These are phyloP conservation scores for Ascochyta fabae DNA, from an alignment of 2,329 filamentous ascomycete species.

Conservation along the genomic window DNA sequence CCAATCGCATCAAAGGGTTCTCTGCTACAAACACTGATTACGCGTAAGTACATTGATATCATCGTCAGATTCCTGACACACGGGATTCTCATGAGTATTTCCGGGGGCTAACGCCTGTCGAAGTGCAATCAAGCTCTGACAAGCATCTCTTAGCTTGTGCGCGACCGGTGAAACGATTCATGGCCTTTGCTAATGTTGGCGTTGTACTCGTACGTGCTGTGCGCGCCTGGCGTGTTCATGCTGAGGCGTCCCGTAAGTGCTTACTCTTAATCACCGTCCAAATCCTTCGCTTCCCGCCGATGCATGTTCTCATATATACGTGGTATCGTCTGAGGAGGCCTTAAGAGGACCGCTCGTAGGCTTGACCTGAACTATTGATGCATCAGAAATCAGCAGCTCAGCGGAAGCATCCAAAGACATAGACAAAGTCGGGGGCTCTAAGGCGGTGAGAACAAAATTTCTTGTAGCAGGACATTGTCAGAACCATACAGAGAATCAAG, in stretches of 20 bases:
- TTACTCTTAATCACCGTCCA: neutral
- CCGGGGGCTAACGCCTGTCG: neutral
- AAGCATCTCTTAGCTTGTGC: slow-evolving; percentile 2
- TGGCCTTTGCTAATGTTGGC: neutral
- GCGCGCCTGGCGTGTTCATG: neutral
- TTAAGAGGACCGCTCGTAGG: neutral
- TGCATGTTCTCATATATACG: neutral
- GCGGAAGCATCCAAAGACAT: neutral
- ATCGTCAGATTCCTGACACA: too few relatives aligned
- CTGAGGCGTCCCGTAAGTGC: neutral
- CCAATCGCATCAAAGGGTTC: slow-evolving; percentile 6
- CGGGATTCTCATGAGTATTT: neutral
- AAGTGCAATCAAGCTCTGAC: slow-evolving; percentile 6
- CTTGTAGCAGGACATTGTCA: neutral
- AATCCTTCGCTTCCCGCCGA: neutral
- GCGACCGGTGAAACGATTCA: neutral
- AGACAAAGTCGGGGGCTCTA: neutral
- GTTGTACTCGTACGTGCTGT: neutral
- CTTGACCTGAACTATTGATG: neutral
- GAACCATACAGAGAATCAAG: neutral
- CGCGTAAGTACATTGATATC: too few relatives aligned
- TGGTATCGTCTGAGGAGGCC: neutral
- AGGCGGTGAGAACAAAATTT: neutral
- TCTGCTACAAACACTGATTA: too few relatives aligned
- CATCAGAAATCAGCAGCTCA: neutral